Base-by-base conservation (phyloP, 106 monocot species). In the Dendrobium catenatum region DNA sequence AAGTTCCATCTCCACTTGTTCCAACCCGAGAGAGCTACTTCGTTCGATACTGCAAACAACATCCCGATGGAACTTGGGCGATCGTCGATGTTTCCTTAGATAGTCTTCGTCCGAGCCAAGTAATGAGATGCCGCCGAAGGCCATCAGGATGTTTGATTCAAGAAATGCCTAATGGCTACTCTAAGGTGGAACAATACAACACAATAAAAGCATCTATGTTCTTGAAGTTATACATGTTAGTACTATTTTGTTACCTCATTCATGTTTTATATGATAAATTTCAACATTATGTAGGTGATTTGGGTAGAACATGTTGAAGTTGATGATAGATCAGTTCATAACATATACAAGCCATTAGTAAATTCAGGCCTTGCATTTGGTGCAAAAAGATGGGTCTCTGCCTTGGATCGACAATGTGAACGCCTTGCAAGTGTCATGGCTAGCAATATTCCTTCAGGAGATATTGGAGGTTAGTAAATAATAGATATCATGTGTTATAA, bases 81-180 rank as follows among this genome's bases (percentile, higher is more conserved):
- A 91, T 98, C 16, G 98, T 93, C 13, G 98, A 98, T 72, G 98
- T 95, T 37, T 95, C 98, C 58, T 80, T 99, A 72, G 98, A 99
- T 70, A 86, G 88, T 78, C 59, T 95, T 17, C 92, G 93, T 19
- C 88, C 95, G 6, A 86, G 85, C 81, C 86, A 93, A 0, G 77
- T 83, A 17, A 20, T 82, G 46, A 84, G 87, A 67, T 95, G 95
- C 42, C 86, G 95, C 9, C 86, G 93, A 67, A 87, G 95, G 85
- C 98, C 98, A 2, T 99, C 98, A 1, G 95, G 98, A 13, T 99
- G 98, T 46, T 43, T 99, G 6, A 99, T 99, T 72, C 89, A 91
- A 85, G 98, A 99, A 83, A 95, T 95, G 98, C 95, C 98, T 1
- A 99, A 99, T 89, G 98, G 98, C 9, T 99, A 99, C 75, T 99